Base-by-base conservation (phyloP, 2,329 filamentous ascomycete species). In the Trichoderma sp. region DNA sequence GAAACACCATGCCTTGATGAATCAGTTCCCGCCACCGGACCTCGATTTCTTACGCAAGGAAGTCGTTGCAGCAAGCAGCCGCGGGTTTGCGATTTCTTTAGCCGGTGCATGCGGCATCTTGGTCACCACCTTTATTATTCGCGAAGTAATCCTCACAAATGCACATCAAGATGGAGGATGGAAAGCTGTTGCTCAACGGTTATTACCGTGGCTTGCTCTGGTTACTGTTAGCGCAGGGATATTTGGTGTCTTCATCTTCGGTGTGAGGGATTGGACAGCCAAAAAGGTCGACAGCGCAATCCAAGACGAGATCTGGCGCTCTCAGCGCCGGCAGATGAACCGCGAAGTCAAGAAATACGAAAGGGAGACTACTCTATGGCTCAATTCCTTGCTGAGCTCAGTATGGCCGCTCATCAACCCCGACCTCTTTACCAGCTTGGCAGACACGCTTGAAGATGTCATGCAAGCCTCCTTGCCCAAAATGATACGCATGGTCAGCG, bases 351-450 rank as follows among this genome's bases (percentile, higher is more conserved):
- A 80, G 11, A 80, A 83, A 2, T 80, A 84, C 34, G 82, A 86
- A 71, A 83, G 88, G 1, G 89, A 91, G 5, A 91, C 92, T 75
- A 91, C 91, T 0, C 87, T 89, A 0, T 94, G 92, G 92, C 84
- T 94, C 69, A 94, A 94, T 77, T 90, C 88, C 5, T 79, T 93
- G 0, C 77, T 94, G 8, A 83, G 86, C 4, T 88, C 91, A 1
- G 86, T 93, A 6, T 94, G 92, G 92, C 91, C 91, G 0, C 84
- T 94, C 34, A 86, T 94, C 76, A 94, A 94, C 76, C 92, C 92
- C 0, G 92, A 94, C 75, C 84, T 94, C 2, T 93, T 94, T 76
- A 85, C 87, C 1, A 89, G 88, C 39, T 79, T 93, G 2, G 87
- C 89, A 0, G 92, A 94, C 76, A 92, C 88, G 32, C 85, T 94